Evolutionary conservation across 2,329 filamentous ascomycete species (phyloP).

Genomic region (Teratosphaeria viscida): DNA sequence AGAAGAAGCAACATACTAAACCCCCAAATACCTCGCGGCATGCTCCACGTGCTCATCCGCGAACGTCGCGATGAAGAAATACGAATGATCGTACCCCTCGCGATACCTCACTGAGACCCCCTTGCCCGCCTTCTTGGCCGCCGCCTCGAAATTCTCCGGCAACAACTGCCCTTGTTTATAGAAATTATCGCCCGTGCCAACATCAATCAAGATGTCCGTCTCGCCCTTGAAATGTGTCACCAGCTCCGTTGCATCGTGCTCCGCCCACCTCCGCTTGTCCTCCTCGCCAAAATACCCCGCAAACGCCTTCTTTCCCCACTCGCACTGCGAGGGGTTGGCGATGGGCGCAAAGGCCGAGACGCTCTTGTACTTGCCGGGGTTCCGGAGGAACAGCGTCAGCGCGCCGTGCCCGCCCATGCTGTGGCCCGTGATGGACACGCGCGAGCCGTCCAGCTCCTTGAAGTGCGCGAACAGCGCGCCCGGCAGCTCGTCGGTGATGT

Average conservation of each 20-base stretch:
- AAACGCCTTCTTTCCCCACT: constrained; percentile 96
- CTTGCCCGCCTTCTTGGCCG: constrained; percentile 63
- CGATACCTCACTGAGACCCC: constrained; percentile 76
- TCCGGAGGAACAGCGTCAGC: constrained; percentile 80
- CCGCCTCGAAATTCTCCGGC: constrained; percentile 81
- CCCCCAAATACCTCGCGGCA: constrained; percentile 68
- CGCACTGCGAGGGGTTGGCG: constrained; percentile 70
- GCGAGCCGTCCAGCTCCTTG: constrained; percentile 54
- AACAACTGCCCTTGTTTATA: constrained; percentile 89
- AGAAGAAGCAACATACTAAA: constrained; percentile 11
- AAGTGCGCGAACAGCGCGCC: constrained; percentile 62
- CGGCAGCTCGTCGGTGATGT: constrained; percentile 84
- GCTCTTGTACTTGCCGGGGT: constrained; percentile 80
- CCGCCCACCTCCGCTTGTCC: constrained; percentile 66
- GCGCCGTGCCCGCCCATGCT: constrained; percentile 97
- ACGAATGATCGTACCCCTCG: constrained; percentile 89
- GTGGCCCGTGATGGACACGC: constrained; percentile 82
- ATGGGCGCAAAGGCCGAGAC: constrained; percentile 89
- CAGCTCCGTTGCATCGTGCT: constrained; percentile 86
- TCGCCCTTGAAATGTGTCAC: constrained; percentile 63
- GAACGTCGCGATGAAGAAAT: constrained; percentile 92
- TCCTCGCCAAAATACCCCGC: constrained; percentile 72
- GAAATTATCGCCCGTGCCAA: constrained; percentile 90
- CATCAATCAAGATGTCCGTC: constrained; percentile 75
- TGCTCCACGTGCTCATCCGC: constrained; percentile 83